A percentile compares a stretch with the other conserved stretches of the same genome.
phyloP scores from a whole-genome alignment of 2,329 filamentous ascomycete genomes.

The Apiospora aurea region DNA sequence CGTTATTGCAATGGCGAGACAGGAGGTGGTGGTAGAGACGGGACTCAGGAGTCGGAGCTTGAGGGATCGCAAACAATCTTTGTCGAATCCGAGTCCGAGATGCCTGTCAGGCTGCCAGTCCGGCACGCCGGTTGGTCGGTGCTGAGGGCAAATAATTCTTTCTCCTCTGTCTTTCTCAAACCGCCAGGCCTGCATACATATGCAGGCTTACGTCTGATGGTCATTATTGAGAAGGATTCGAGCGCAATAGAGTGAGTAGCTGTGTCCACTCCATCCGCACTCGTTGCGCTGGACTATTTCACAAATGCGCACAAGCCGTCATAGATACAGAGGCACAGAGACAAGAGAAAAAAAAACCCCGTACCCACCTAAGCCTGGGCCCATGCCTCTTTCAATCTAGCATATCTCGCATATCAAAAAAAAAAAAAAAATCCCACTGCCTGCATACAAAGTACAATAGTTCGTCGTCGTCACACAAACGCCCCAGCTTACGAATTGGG shows the following conservation, averaged over 20 bases:
- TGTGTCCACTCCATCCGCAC: background rate
- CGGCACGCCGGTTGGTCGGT: no score
- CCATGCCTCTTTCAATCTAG: background rate
- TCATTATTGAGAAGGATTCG: background rate
- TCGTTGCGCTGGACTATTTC: background rate
- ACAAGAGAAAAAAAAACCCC: background rate
- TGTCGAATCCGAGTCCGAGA: background rate
- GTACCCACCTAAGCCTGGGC: background rate
- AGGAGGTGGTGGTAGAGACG: constrained; percentile 4
- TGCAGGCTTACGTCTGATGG: background rate
- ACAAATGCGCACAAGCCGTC: background rate
- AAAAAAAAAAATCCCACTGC: background rate
- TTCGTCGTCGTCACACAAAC: constrained; percentile 2
- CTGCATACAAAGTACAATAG: background rate
- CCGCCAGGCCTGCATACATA: background rate
- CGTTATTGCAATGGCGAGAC: constrained; percentile 8
- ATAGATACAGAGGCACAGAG: background rate
- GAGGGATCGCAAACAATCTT: background rate
- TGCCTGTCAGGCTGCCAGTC: background rate
- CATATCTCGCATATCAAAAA: background rate
- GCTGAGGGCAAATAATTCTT: background rate
- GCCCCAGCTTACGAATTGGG: background rate
- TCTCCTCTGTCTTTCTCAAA: background rate
- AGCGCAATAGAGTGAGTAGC: background rate
- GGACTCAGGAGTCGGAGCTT: background rate